Base-by-base conservation (phyloP, 495 filamentous ascomycete genomes). In the Penicillium lividum region DNA sequence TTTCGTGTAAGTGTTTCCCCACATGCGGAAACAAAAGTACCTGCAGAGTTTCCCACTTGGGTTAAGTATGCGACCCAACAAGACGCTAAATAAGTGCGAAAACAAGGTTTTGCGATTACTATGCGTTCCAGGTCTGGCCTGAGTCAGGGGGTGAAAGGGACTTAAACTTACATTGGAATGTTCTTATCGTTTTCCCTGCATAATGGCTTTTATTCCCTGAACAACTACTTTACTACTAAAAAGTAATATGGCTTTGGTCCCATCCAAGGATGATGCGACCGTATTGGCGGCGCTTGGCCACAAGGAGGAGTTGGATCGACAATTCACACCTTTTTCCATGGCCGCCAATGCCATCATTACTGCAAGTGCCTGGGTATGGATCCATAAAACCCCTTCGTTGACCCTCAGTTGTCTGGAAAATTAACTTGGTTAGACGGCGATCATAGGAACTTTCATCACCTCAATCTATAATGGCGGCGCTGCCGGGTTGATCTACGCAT, bases 401-500 rank as follows among this genome's bases (percentile, higher is more conserved):
- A 36, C 4, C 53, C 44, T 22, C 22, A 22, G 22, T 22, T 22
- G 22, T 2, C 22, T 22, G 22, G 22, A 22, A 22, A 22, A 51
- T 27, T 57, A 29, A 57, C 6, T 22, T n/a, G 27, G 18, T 11
- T 40, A 57, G 47, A 57, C 55, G 13, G 55, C 55, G 36, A 57
- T 57, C 30, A 51, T 57, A 27, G 55, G 55, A 16, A 43, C 55
- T 3, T 31, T 57, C 47, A 57, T 51, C 5, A 57, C 55, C n/a
- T 57, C 55, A 7, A 57, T 57, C 36, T 57, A 57, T 30, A 57
- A 57, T 57, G 55, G 55, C 36, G 55, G 55, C 29, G 55, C 55
- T 15, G 40, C 55, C 1, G 55, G 55, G 2, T 51, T 57, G 28
- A 33, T 57, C 13, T 57, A 57, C 13, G 47, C 55, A 15, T 57